Base-by-base conservation (phyloP, 1,284 basidiomycete genomes). In the Puccinia triticina region DNA sequence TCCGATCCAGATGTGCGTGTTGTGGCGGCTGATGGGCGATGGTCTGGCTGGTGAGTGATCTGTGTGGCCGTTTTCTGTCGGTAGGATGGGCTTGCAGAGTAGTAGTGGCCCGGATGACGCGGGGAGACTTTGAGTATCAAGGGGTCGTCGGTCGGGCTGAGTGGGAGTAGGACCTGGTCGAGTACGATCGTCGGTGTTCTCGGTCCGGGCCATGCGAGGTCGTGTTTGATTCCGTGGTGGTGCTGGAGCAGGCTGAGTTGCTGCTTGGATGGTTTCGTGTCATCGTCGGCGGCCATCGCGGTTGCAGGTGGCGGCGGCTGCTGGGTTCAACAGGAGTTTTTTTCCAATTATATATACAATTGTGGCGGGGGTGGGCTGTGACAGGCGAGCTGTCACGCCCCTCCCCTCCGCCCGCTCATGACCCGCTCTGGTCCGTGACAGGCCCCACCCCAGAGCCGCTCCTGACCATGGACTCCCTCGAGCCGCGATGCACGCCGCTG, bases 401-500 rank as follows among this genome's bases (percentile, higher is more conserved):
- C n/a, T n/a, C n/a, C n/a, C n/a, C n/a, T n/a, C n/a, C n/a, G n/a
- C n/a, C n/a, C n/a, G n/a, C n/a, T n/a, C n/a, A n/a, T n/a, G n/a
- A n/a, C n/a, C n/a, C n/a, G n/a, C n/a, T n/a, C n/a, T n/a, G n/a
- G n/a, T n/a, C n/a, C n/a, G n/a, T n/a, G n/a, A n/a, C n/a, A n/a
- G n/a, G n/a, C n/a, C n/a, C n/a, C n/a, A n/a, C n/a, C 48, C 48
- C 48, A 48, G 48, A 14, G 21, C 29, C 26, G 21, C 26, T 61
- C 26, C 29, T 64, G 59, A 14, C 34, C 5, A 87, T 87, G 85
- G 84, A 86, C 4, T 87, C 86, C 4, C 83, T 87, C 50, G 85
- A 85, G 14, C 84, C 86, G 2, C 84, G 85, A 75, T 87, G 87
- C 80, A 87, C 87, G 14, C 84, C 85, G 2, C 84, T 86, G 66